Evolutionary conservation across 352 stramenopile genomes (phyloP), one percentile per base, ranked within the genome.

Genomic region (Pythium grandisporangium): DNA sequence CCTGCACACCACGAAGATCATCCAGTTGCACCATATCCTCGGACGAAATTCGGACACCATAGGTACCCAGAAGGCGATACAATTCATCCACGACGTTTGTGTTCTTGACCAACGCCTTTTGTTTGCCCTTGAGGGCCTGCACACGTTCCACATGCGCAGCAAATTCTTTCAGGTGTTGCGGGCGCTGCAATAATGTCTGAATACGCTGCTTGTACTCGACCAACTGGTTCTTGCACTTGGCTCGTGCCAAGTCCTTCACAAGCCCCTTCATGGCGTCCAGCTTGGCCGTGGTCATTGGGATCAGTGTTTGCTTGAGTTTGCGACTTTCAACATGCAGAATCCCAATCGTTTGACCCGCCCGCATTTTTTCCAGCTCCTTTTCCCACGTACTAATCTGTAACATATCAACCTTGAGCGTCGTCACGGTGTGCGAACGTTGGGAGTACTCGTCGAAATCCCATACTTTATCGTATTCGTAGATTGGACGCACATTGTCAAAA

Each of bases 281-380:
- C 35, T 96, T 96, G 10, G 85, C 76, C 14, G 90, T 82, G 0
- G 83, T 94, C 66, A 96, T 95, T 0, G 88, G 90, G n/a, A 93
- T 91, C 30, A 98, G 54, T 32, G 73, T 90, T 37, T 95, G 71
- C 55, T 97, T 96, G 13, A 98, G 81, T 48, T 97, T 95, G 6
- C 88, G 66, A 34, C 75, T 94, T 50, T 98, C 93, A 5, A 98
- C 87, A 44, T 95, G 76, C 6, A 98, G 51, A 23, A 95, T 96
- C 1, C 93, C 93, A 36, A 95, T 94, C 2, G 83, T 90, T 42
- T 96, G 83, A 3, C 87, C 83, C 1, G 77, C 81, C 19, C 84
- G 69, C 85, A 98, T 96, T 39, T 96, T 96, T 44, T 97, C 85
- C 13, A 98, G 72, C 53, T 97, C 89, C 49, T 96, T 96, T 37